Conservation (phyloP, 257 asterid species). For the Nicotiana noctiflora region DNA sequence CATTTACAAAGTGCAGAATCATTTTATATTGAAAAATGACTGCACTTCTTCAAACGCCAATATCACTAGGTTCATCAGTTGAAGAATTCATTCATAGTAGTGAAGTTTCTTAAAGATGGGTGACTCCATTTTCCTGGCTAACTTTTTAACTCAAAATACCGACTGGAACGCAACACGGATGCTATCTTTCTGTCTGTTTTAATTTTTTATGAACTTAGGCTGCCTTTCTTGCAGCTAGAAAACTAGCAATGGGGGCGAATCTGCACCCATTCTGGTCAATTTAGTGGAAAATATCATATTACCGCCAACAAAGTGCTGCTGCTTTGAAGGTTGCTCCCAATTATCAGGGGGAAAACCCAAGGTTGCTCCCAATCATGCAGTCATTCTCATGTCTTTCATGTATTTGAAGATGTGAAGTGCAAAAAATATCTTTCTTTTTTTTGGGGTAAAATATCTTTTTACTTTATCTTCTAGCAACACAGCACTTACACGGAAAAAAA, state of each 20-base stretch:
- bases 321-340: background rate
- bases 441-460: background rate
- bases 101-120: constrained; percentile 1
- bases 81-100: background rate
- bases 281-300: background rate
- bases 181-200: background rate
- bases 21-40: background rate
- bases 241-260: background rate
- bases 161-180: background rate
- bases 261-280: background rate
- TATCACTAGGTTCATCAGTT: background rate
- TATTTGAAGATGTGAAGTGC: background rate
- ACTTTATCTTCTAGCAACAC: background rate
- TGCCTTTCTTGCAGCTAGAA: background rate
- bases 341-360: background rate
- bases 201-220: background rate
- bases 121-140: background rate
- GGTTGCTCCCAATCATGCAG: background rate
- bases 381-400: background rate
- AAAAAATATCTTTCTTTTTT: background rate
- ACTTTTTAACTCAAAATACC: background rate
- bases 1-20: background rate
- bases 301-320: background rate
- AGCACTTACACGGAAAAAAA: background rate
- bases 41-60: background rate